phyloP scores from a whole-genome alignment of 1,284 basidiomycete genomes.

The Sporisorium sorghi region DNA sequence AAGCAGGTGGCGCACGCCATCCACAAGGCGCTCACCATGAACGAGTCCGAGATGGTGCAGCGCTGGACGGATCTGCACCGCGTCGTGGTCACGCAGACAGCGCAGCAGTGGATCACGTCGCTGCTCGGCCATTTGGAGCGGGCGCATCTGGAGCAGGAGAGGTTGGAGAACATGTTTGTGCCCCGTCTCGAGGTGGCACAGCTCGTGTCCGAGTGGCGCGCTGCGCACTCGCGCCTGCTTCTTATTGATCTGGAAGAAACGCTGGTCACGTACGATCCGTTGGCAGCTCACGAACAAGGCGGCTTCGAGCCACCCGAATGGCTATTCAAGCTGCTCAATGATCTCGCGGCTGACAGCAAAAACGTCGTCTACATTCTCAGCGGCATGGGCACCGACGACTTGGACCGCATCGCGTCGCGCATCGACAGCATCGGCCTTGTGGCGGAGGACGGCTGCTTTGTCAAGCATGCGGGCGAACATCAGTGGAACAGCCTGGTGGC shows the following conservation, averaged over 20 bases:
- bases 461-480: conserved; percentile 74
- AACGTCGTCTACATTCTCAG: conserved; percentile 87
- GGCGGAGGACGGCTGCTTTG: conserved; percentile 87
- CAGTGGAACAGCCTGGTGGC: conserved; percentile 82
- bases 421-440: conserved; percentile 81
- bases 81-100: conserved; percentile 87
- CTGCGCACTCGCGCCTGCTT: conserved; percentile 75
- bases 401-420: conserved; percentile 74
- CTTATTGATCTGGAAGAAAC: conserved; percentile 84
- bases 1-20: conserved; percentile 77
- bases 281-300: conserved; percentile 65
- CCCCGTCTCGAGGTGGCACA: conserved; percentile 66
- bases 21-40: conserved; percentile 80
- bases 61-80: conserved; percentile 88
- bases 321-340: conserved; percentile 75
- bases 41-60: conserved; percentile 77
- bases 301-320: conserved; percentile 74
- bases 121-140: conserved; percentile 74
- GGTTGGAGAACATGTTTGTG: conserved; percentile 60
- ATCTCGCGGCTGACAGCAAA: conserved; percentile 75
- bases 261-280: conserved; percentile 73
- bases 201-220: conserved; percentile 70
- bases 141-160: conserved; percentile 64
- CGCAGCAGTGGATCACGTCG: conserved; percentile 83
- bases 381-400: conserved; percentile 76